phyloP scores from a whole-genome alignment of 352 stramenopile genomes.

The Phytophthora agathidicida region DNA sequence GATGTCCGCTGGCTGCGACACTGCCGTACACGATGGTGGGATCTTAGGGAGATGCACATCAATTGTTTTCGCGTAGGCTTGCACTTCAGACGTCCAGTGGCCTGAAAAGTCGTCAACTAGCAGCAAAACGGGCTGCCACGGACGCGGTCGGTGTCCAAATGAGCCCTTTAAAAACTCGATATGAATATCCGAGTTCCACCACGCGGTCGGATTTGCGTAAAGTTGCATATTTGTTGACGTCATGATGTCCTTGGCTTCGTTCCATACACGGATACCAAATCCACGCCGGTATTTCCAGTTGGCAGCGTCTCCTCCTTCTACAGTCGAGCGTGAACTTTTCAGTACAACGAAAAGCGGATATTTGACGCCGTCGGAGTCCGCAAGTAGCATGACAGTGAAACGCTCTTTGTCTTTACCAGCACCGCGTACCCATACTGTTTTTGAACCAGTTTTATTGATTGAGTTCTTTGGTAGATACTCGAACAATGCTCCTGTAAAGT shows the following conservation, averaged over 20 bases:
- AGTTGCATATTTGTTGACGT: background rate
- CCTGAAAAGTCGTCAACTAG: background rate
- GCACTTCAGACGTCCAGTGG: no score
- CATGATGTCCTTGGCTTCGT: slow-evolving; percentile 4
- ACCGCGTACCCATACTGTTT: background rate
- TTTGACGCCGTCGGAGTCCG: background rate
- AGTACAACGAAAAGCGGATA: background rate
- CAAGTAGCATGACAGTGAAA: slow-evolving; percentile 3
- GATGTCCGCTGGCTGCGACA: no score
- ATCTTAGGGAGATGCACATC: no score
- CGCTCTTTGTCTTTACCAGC: slow-evolving; percentile 1
- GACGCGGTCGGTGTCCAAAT: background rate
- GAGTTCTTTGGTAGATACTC: slow-evolving; percentile 2
- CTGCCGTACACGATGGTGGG: no score
- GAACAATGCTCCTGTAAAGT: background rate
- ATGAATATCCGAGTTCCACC: background rate
- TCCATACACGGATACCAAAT: slow-evolving; percentile 7
- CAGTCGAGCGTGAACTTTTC: background rate
- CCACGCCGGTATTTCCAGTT: background rate
- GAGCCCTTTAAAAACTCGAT: background rate
- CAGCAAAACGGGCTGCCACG: background rate
- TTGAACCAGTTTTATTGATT: slow-evolving; percentile 5
- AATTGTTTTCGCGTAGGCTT: no score
- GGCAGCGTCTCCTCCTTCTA: background rate
- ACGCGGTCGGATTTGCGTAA: background rate